Base-by-base conservation (phyloP, 2,329 filamentous ascomycete genomes). In the Epichloe aotearoae region DNA sequence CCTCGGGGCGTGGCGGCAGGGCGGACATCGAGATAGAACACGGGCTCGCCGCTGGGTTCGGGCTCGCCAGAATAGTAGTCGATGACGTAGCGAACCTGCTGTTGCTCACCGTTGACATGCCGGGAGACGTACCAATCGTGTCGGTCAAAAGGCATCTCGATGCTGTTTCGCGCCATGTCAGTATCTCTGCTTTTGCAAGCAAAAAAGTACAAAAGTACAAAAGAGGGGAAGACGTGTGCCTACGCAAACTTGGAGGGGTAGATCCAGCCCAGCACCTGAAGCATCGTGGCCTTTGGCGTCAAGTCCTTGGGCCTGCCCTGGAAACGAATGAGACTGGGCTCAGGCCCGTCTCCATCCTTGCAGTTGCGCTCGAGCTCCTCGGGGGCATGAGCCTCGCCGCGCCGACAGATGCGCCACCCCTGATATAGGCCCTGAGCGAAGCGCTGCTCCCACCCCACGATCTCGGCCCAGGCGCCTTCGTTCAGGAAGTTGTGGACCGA, bases 401-500 rank as follows among this genome's bases (percentile, higher is more conserved):
- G 78, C 53, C 75, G 78, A 66, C 87, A 93, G 52, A 83, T 76
- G 56, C 81, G 74, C 82, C 84, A 91, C 40, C 86, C 88, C 45
- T 78, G 74, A 53, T 68, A 71, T 23, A 96, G 67, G 0, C 93
- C 93, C 36, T 76, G 75, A 19, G 79, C 75, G 64, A 97, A 98
- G 49, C 90, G 80, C 51, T 82, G 77, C 73, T 98, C 93, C 91
- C 91, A 97, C 41, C 85, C 86, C 57, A 93, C 77, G 62, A 98
- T 95, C 74, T 98, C 93, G 17, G 80, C 78, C 93, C 93, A 98
- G 7, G 93, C 93, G 56, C 93, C 93, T 67, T 98, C 93, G 66
- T 98, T 98, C 53, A 98, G 69, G 62, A 96, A 97, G 69, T 98
- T 98, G 74, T 98, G 93, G 11, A 97, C 88, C 0, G 88, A 86